Base-by-base conservation (phyloP, 352 stramenopile species). In the Pythium sp. region DNA sequence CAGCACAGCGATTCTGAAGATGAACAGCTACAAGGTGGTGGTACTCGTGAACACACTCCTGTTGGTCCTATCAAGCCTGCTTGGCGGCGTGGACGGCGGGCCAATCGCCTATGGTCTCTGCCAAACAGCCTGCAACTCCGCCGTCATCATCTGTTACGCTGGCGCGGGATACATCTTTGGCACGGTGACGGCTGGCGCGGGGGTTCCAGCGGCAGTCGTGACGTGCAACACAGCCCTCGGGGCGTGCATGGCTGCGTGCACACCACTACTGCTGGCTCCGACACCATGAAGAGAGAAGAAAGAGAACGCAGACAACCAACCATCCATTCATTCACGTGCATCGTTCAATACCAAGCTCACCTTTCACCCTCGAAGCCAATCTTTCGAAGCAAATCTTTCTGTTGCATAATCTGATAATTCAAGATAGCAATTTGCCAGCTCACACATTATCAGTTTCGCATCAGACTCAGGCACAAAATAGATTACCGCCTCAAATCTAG, bases 211-310 rank as follows among this genome's bases (percentile, higher is more conserved):
- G 0, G 57, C 66, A 1, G 26, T 83, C 0, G 28, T 73, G 0
- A 56, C 51, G 14, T 84, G 78, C 63, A 88, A 80, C 32, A 30
- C 32, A 0, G 70, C 71, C 3, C 68, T 80, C 11, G 69, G 68
- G 2, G 59, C 54, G 0, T 88, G 80, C 57, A 88, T 88, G 80
- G 65, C 71, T 14, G 51, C 49, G 32, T 88, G 76, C 62, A 62
- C 62, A 7, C 51, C 62, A 28, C 54, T 68, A 22, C 62, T 68
- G n/a, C 12, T 58, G 41, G 11, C 28, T 38, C 41, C 43, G 15
- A 63, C 58, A 12, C 58, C 58, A 22, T 53, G 58, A 63, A 47
- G 41, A 49, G 5, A 49, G 41, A n/a, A 43, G 36, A 38, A 7
- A 38, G 32, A 38, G 12, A 46, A 12, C 5, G 38, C 38, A 46